Evolutionary conservation across 495 filamentous ascomycete genomes (phyloP), one percentile per base, ranked within the genome.

Genomic region (Neurospora intermedia): DNA sequence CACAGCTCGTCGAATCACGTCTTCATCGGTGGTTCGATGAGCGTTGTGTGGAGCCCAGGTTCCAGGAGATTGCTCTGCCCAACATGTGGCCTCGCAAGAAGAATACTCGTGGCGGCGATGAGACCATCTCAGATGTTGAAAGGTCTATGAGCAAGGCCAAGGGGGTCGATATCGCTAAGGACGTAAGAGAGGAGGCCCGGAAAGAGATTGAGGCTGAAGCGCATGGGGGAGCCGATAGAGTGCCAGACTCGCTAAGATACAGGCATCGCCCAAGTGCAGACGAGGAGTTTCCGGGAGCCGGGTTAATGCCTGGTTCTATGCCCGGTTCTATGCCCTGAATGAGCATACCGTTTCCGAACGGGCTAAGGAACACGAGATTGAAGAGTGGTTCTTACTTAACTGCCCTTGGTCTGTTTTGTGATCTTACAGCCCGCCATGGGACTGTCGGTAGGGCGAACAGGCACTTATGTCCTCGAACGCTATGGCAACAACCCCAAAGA

Each of bases 1-100:
- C 96, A 0, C 94, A 98, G 79, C 86, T 99, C 4, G 91, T 99
- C 46, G 96, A 99, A 81, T 90, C 90, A 6, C 88, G 95, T 9
- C 87, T 99, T 8, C 96, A 98, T 79, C 89, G 91, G 38, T 99
- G 96, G 96, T 97, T 99, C 76, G 96, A 99, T 79, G 96, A 98
- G 78, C 89, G 96, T 41, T 93, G 92, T 71, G 96, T 99, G 3
- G 96, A 98, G 82, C 96, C 96, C 11, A 87, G 94, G 35, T 97
- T 99, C 74, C 96, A 99, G 78, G 93, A 98, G 71, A 95, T 99
- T 45, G 93, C 92, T 9, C 83, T 99, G 38, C 96, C 96, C 8
- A 96, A 93, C 79, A 83, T 99, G 71, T 99, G 96, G 96, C 96
- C 96, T 10, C 84, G 96, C 69, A 98, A 92, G 82, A 87, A 87